A percentile compares a stretch with the other conserved stretches of the same genome.
Conservation (phyloP, 2,329 filamentous ascomycete species). For the Phaeomoniella chlamydospora region DNA sequence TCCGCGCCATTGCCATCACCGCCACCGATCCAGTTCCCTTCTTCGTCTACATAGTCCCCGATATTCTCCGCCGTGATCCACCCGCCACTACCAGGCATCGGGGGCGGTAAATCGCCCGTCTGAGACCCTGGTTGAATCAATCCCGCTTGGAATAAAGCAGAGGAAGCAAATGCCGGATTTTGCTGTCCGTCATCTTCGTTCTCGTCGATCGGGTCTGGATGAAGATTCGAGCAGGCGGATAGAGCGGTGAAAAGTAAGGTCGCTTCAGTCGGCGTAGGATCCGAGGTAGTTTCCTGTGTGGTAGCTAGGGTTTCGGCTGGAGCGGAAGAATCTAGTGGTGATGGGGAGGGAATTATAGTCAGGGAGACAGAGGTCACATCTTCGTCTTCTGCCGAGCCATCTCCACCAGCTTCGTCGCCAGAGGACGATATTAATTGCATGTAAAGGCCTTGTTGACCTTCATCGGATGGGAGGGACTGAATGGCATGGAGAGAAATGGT, state of each 20-base stretch:
- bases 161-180: conserved; percentile 10
- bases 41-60: conserved; percentile 64
- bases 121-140: conserved; percentile 19
- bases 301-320: conserved; percentile 4
- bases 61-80: conserved; percentile 81
- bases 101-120: conserved; percentile 26
- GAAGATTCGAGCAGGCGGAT: conserved; percentile 32
- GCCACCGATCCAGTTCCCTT: conserved; percentile 61
- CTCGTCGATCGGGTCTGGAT: conserved; percentile 27
- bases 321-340: conserved; percentile 5
- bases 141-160: conserved; percentile 20
- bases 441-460: conserved; percentile 26
- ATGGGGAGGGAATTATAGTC: conserved; percentile 24
- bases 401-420: conserved; percentile 8
- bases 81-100: conserved; percentile 32
- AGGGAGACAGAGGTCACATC: conserved; percentile 27
- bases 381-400: conserved; percentile 17
- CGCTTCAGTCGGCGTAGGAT: conserved; percentile 13
- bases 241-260: conserved; percentile 27
- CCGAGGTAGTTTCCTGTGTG: conserved; percentile 9
- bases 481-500: conserved; percentile 33
- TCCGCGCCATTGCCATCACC: conserved; percentile 47
- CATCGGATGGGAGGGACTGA: conserved; percentile 20
- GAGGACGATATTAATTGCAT: conserved; percentile 27
- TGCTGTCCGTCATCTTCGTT: conserved; percentile 14